Evolutionary conservation across 225 moss, liverwort and hornwort genomes (phyloP).

Genomic region (Climacium dendroides): DNA sequence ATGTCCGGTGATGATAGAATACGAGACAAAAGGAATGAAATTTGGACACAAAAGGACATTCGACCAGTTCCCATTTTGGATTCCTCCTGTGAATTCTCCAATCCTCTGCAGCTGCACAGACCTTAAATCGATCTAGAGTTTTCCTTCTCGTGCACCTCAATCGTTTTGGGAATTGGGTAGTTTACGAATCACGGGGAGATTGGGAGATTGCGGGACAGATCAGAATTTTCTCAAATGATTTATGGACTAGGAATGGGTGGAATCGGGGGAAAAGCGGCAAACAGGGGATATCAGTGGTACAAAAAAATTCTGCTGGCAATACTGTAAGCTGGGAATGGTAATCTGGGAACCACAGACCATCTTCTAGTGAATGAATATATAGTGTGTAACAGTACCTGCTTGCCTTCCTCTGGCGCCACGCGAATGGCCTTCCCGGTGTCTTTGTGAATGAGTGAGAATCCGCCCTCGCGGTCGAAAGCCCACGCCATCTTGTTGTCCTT

Average conservation of each 20-base stretch:
- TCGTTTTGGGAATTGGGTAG: neutral
- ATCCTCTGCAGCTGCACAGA: neutral
- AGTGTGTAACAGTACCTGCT: neutral
- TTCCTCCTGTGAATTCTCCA: neutral
- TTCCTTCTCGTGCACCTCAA: neutral
- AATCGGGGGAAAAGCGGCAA: neutral
- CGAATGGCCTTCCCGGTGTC: constrained; percentile 19
- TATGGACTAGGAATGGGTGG: neutral
- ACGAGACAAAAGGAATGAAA: neutral
- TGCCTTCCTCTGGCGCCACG: constrained; percentile 6
- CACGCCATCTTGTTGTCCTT: constrained; percentile 35
- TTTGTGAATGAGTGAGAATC: constrained; percentile 21
- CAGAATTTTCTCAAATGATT: neutral
- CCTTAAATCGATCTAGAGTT: neutral
- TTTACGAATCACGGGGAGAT: neutral
- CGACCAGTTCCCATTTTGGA: neutral
- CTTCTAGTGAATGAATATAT: neutral
- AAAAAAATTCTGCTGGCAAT: neutral
- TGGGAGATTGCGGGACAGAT: neutral
- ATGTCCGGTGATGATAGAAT: neutral
- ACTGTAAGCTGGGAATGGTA: neutral
- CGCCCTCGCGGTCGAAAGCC: constrained; percentile 1
- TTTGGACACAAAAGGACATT: neutral
- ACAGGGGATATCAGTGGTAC: neutral
- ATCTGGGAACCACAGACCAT: no score